These are phyloP conservation scores for Solanum bulbocastanum DNA, from an alignment of 257 asterid species.

Conservation along the genomic window DNA sequence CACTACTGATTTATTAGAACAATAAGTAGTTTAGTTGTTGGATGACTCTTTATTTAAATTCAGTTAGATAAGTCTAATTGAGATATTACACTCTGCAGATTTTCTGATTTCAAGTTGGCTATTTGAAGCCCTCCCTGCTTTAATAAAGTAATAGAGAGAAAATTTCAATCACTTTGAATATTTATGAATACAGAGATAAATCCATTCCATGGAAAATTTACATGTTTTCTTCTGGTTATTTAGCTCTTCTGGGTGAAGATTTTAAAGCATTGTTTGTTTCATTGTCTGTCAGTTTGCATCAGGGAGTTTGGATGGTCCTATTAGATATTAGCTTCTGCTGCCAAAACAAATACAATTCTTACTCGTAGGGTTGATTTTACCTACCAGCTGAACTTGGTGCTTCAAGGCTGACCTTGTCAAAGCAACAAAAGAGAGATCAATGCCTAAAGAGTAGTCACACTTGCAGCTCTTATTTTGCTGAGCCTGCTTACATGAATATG, in stretches of 20 bases:
- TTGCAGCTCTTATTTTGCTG: slow-evolving; percentile 12
- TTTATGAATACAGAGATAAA: neutral
- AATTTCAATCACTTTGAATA: neutral
- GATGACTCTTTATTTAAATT: neutral
- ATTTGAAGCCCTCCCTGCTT: neutral
- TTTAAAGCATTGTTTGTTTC: neutral
- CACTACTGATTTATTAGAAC: neutral
- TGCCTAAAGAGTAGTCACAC: neutral
- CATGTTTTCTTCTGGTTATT: neutral
- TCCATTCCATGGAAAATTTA: neutral
- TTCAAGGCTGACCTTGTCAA: neutral
- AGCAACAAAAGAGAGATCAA: neutral
- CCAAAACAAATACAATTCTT: neutral
- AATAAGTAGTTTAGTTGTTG: neutral
- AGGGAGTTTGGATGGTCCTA: slow-evolving; percentile 98
- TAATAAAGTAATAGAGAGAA: neutral
- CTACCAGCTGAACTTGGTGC: neutral
- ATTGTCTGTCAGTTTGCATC: slow-evolving; percentile 66
- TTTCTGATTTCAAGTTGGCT: neutral
- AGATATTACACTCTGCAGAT: neutral
- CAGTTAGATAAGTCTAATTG: neutral
- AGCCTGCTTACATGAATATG: neutral
- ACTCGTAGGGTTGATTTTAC: neutral
- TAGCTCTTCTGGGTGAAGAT: neutral
- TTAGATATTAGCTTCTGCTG: slow-evolving; percentile 40